These are phyloP conservation scores for Solanum tacnaense DNA, from an alignment of 257 asterid genomes.

Conservation along the genomic window DNA sequence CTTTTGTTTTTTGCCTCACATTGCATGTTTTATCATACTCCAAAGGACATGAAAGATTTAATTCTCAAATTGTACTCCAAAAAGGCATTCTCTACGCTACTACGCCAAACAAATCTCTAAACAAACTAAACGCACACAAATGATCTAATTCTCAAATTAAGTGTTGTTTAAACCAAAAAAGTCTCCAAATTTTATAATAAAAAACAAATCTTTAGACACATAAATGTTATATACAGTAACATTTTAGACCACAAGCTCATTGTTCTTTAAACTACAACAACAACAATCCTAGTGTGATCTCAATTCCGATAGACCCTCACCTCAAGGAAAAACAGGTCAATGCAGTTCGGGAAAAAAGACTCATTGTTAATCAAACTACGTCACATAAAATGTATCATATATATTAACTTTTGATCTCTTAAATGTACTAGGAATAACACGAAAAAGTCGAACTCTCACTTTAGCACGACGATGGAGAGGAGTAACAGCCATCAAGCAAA, in stretches of 20 bases:
- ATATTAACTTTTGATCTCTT: not conserved
- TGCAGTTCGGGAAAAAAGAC: not conserved
- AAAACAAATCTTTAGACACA: not conserved
- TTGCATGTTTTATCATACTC: too few species aligned
- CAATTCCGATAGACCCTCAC: not conserved
- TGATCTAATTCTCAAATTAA: not conserved
- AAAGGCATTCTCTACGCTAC: not conserved
- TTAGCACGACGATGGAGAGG: constrained; percentile 84
- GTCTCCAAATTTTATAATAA: not conserved
- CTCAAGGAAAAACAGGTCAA: not conserved
- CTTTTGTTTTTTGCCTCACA: not conserved
- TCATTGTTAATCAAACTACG: not conserved
- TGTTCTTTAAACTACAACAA: not conserved
- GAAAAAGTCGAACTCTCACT: constrained; percentile 17
- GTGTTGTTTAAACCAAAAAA: too few species aligned
- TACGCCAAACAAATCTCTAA: not conserved
- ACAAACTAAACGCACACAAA: not conserved
- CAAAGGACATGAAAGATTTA: not conserved
- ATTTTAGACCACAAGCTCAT: not conserved
- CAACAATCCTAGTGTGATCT: not conserved
- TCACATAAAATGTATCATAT: not conserved
- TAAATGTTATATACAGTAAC: not conserved
- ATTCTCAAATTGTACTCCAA: not conserved
- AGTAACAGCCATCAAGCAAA: constrained; percentile 89
- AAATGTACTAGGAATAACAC: not conserved